Evolutionary conservation across 495 filamentous ascomycete genomes (phyloP), one percentile per base, ranked within the genome.

Genomic region (Aspergillus carlsbadensis): DNA sequence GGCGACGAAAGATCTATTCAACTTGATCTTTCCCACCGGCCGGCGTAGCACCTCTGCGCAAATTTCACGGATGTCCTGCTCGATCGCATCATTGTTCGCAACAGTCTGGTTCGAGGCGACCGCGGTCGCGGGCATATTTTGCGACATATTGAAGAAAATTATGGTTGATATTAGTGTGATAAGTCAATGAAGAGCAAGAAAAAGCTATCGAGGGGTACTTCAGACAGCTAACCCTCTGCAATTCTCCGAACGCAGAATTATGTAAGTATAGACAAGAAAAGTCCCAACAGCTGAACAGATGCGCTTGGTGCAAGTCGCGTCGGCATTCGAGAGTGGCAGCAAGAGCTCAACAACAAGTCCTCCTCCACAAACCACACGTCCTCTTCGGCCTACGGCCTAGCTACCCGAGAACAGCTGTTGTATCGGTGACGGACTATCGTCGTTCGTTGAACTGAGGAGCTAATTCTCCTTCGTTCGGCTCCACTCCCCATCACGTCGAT

Each of bases 41-140:
- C 53, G 53, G 10, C 53, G 53, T n/a, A 56, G 44, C n/a, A 56
- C 53, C 43, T 48, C 53, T 24, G 53, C 53, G 53, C 53, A 56
- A 18, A 56, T 56, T 43, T 56, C 53, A 7, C 36, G n/a, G 20
- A 56, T 48, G 21, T 56, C 43, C 22, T 56, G 20, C 10, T 56
- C 43, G 14, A 48, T 42, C 1, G 34, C 15, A 22, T 56, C 53
- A 41, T 56, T 48, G 24, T 33, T 40, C 11, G 44, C n/a, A 11
- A 18, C 21, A 15, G 44, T 22, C 5, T 24, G 34, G 13, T 18
- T 42, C 8, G 43, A 46, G 17, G 21, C 6, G 2, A 18, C 11
- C 21, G 34, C 44, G 6, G n/a, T 33, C 20, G 35, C 43, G 15
- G 21, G 5, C 22, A 8, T 48, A 29, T 34, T 49, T 10, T 56